Percentiles rank a stretch among this genome's conserved stretches.
Conservation (phyloP, 805 yeast genomes). For the Starmerella scarabaei region DNA sequence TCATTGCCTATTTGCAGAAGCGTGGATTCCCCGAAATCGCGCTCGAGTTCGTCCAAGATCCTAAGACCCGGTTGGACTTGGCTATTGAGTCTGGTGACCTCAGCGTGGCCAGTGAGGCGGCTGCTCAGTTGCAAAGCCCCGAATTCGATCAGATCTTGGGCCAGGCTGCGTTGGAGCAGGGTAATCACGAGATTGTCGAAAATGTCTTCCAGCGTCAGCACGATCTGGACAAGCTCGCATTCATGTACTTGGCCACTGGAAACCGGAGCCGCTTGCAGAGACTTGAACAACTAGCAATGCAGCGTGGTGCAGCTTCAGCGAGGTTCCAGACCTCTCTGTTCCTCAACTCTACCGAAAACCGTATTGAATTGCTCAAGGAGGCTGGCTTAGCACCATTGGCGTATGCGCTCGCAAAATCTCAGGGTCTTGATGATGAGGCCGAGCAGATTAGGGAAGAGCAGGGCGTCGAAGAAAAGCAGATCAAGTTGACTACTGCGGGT, state of each 20-base stretch:
- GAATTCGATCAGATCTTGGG: conserved; percentile 72
- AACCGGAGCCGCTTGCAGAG: conserved; percentile 58
- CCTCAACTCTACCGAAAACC: conserved; percentile 57
- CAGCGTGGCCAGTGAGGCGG: conserved; percentile 77
- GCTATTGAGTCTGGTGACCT: conserved; percentile 90
- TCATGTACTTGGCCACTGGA: conserved; percentile 76
- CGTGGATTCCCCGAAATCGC: conserved; percentile 97
- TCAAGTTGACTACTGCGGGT: conserved; percentile 40
- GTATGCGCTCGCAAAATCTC: conserved; percentile 79
- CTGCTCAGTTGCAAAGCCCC: conserved; percentile 55
- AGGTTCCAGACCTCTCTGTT: conserved; percentile 73
- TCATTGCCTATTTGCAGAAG: conserved; percentile 86
- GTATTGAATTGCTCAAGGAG: conserved; percentile 59
- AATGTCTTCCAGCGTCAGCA: conserved; percentile 78
- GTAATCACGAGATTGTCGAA: conserved; percentile 75
- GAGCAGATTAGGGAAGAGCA: conserved; percentile 56
- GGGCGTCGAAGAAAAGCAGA: conserved; percentile 49
- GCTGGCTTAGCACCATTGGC: conserved; percentile 82
- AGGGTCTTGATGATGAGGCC: conserved; percentile 68
- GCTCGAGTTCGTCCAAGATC: conserved; percentile 88
- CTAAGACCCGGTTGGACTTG: conserved; percentile 89
- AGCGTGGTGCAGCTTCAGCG: conserved; percentile 67
- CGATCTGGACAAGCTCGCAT: conserved; percentile 76
- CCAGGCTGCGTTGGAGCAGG: conserved; percentile 77
- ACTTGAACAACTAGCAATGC: conserved; percentile 83